Evolutionary conservation across 2,329 filamentous ascomycete species (phyloP), one percentile per base, ranked within the genome.

Genomic region (Aspergillus phoenicis): DNA sequence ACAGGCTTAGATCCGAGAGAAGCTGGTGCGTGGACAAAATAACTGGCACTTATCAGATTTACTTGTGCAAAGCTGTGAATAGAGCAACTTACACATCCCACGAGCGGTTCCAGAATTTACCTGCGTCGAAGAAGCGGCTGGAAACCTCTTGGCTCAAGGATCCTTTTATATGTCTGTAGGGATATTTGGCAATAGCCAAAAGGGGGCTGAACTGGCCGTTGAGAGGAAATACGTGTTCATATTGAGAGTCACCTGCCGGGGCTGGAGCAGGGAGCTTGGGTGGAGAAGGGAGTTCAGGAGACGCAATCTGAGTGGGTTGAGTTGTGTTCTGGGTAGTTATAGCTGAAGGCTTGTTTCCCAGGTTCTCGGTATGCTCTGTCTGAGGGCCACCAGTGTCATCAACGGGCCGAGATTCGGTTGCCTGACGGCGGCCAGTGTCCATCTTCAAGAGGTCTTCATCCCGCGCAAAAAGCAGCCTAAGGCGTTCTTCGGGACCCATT

Each of bases 11-110:
- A 73, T 13, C 79, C 75, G 7, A 78, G 66, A 3, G 78, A 73
- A 15, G 70, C 64, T 0, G 85, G 84, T 52, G 85, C 79, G 70
- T 87, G 82, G 38, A 92, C 70, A 72, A 90, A 93, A 75, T 89
- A 92, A 58, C 89, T 91, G 54, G 7, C 30, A 26, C 8, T 39
- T 10, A 22, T 53, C 20, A 47, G 49, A 58, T 55, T 20, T 38
- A 24, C 11, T 17, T 17, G 13, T 2, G 26, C 28, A 15, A 17
- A 13, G 43, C 20, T 6, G 5, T 36, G 55, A 33, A 17, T 51
- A 2, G 5, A 15, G 48, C 59, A 4, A 82, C 88, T 82, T 81
- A 95, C 91, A 96, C 78, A 64, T 94, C 87, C 93, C 93, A 97
- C 10, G 79, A 70, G 61, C 86, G 83, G 2, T 80, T 76, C 68